Evolutionary conservation across 495 filamentous ascomycete species (phyloP), one percentile per base, ranked within the genome.

Genomic region (Podospora conica): DNA sequence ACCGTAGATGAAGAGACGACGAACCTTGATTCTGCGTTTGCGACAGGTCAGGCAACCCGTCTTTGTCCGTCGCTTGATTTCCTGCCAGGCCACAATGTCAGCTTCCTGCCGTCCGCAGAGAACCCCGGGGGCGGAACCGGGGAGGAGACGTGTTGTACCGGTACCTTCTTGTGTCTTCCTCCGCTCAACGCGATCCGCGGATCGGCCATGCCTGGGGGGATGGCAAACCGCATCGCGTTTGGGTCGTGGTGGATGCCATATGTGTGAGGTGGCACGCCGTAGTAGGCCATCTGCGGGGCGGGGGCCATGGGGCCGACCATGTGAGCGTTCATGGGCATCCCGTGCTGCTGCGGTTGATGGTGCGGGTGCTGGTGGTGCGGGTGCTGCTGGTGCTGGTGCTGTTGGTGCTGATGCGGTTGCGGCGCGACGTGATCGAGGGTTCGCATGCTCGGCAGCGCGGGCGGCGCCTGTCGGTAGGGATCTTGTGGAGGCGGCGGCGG

Each of bases 61-160:
- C 82, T 98, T 98, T 54, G 95, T 98, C 71, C 95, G 86, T 71
- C 95, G 87, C 83, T 98, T 98, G 76, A 98, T 96, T 80, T 98
- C 95, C 84, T 86, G 69, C 73, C 66, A 64, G 69, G 56, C 56
- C 59, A 53, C 60, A 53, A 71, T 64, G 67, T 55, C 67, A 67
- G 67, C 66, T 48, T 48, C 65, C 68, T 59, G 66, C 65, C 55
- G 69, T 72, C 66, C 72, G 67, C 69, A 58, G 55, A 29, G 31
- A 24, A 9, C 58, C 64, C 60, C 60, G 31, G 24, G 29, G 31
- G 53, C 23, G 58, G 58, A 58, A 58, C 29, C 12, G 59, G 27
- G 11, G 58, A 57, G 63, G 18, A 15, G 29, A 65, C 66, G 55
- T 28, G 63, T 54, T 65, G 64, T 65, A 53, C 55, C 66, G 69